Evolutionary conservation across 352 stramenopile genomes (phyloP), one percentile per base, ranked within the genome.

Genomic region (Globisporangium viniferum): DNA sequence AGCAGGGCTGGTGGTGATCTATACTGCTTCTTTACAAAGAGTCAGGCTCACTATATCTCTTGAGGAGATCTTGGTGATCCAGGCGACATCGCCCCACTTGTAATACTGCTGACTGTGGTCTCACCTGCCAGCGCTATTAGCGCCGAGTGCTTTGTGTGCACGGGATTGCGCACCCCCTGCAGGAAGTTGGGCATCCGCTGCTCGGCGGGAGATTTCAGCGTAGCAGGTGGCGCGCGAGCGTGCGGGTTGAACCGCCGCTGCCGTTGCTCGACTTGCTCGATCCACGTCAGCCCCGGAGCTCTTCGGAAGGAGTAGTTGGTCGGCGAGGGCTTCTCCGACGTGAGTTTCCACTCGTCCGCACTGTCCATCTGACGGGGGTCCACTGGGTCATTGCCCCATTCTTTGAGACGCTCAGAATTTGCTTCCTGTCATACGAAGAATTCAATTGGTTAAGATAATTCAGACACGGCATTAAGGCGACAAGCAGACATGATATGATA

Each of bases 181-280:
- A 90, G 36, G 44, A 80, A 92, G 33, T 77, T 61, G 10, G 83
- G 83, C 18, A 91, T 73, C 15, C 70, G 67, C 51, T 82, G 62
- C 49, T 84, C 76, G 29, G 77, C 73, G 3, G 55, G 31, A 1
- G 65, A 62, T 33, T 46, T 59, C 8, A 59, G 15, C 20, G 58
- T 53, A 41, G 55, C 18, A 14, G 67, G 9, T 20, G 60, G 59
- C 18, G 27, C 41, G 8, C 68, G 76, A 8, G 80, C 75, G 35
- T 81, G 59, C 24, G 81, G 81, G 51, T 83, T 67, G 33, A 72
- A 75, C 48, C 75, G 73, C 4, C 69, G 74, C 41, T 88, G 78
- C 0, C 72, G 79, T 48, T 86, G 74, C 48, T 90, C 84, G 22
- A 91, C 68, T 18, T 91, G 75, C 53, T 91, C 83, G 70, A 92